Evolutionary conservation across 1,284 basidiomycete species (phyloP), one percentile per base, ranked within the genome.

Genomic region (Phlebopus sp.): DNA sequence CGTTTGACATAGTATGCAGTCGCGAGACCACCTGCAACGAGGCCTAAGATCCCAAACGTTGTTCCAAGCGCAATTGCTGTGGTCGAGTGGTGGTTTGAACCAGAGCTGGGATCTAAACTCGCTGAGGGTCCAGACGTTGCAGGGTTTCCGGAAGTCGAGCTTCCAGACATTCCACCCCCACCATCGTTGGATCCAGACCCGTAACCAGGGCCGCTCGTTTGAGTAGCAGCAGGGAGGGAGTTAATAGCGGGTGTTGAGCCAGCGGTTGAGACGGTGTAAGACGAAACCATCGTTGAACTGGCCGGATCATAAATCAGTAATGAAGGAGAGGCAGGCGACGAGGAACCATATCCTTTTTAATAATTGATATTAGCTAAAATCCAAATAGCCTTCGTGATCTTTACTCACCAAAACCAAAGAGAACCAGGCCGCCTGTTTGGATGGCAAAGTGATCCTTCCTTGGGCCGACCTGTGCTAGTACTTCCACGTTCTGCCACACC

Each of bases 331-430:
- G 78, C 78, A 42, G 63, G 64, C 13, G 63, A 51, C 13, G 64
- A 68, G 19, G 70, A 55, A 32, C 69, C 73, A 56, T 84, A 89
- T 11, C 84, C 86, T n/a, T 90, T 47, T n/a, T n/a, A 39, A 34
- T 23, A 35, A 21, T 14, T 23, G 38, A 42, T 3, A 34, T 59
- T 40, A 59, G 29, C 11, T 23, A 8, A 25, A 32, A 42, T n/a
- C 7, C n/a, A n/a, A 13, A 25, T 18, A 46, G 21, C 34, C 34
- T 43, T 30, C 8, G 25, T 27, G 34, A 19, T 25, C 19, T 13
- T 21, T 37, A 70, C 85, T 57, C 58, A 92, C 90, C 91, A 59
- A 90, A 92, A 41, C 82, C 82, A 58, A 93, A 83, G 9, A 92
- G 63, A 13, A 92, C 81, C 52, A 81, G 73, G 15, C 73, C 69